phyloP scores from a whole-genome alignment of 345 rosid species.

The Brassica nigra region DNA sequence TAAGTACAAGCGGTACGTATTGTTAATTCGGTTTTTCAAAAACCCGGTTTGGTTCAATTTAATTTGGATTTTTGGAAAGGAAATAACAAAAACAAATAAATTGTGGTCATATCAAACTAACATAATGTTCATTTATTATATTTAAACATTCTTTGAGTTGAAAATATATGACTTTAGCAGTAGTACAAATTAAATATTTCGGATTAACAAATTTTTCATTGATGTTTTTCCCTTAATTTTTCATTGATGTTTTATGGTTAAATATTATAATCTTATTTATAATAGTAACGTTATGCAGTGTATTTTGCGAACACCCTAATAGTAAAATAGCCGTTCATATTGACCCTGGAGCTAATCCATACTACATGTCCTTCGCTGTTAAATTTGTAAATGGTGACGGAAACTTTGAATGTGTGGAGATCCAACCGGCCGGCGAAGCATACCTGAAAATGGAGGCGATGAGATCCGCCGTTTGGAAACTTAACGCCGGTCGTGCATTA shows the following conservation, averaged over 20 bases:
- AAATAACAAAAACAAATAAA: not conserved
- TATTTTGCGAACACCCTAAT: constrained; percentile 55
- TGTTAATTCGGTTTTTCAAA: not conserved
- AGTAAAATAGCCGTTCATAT: constrained; percentile 46
- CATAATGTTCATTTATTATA: not conserved
- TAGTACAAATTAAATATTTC: not conserved
- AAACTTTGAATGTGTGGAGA: constrained; percentile 46
- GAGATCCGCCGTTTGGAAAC: constrained; percentile 75
- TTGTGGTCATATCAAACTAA: not conserved
- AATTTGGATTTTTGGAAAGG: not conserved
- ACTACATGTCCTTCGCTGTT: constrained; percentile 55
- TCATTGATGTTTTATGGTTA: not conserved
- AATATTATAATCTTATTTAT: not conserved
- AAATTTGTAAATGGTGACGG: constrained; percentile 65
- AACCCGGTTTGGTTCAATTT: not conserved
- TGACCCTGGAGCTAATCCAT: constrained; percentile 63
- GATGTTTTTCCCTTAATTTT: not conserved
- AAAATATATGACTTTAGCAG: not conserved
- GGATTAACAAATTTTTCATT: not conserved
- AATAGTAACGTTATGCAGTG: constrained; percentile 42
- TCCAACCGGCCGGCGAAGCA: constrained; percentile 46
- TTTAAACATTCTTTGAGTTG: not conserved
- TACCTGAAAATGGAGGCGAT: constrained; percentile 66
- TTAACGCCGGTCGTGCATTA: constrained; percentile 47
- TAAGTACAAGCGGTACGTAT: constrained; percentile 54